A percentile compares a stretch with the other conserved stretches of the same genome.
Evolutionary conservation across 371 early-diverging fungal genomes (phyloP).

Genomic region (Lichtheimia ornata): DNA sequence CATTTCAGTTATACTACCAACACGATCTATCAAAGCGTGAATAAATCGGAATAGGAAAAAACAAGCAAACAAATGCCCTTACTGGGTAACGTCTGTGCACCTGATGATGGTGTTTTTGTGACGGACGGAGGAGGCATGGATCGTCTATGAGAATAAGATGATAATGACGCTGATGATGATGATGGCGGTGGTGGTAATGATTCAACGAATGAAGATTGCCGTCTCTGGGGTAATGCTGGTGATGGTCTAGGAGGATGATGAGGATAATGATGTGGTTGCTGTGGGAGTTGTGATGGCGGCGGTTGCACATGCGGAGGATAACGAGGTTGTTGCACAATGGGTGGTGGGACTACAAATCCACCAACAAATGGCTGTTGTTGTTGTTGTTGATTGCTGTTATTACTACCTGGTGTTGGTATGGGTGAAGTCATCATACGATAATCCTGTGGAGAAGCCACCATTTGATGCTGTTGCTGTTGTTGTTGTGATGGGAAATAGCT

Average conservation of each 20-base stretch:
- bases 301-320: slow-evolving; percentile 3
- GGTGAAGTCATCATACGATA: too few relatives aligned
- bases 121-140: neutral
- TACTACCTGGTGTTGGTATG: neutral
- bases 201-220: neutral
- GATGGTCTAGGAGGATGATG: neutral
- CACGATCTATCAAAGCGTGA: too few relatives aligned
- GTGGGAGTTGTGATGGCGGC: neutral
- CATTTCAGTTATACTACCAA: neutral
- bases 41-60: too few relatives aligned
- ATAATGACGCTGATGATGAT: too few relatives aligned
- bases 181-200: neutral
- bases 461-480: too few relatives aligned
- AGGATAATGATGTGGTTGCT: slow-evolving; percentile 2
- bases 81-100: too few relatives aligned
- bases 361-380: slow-evolving; percentile 16
- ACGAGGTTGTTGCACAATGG: slow-evolving; percentile 2
- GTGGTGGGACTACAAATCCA: slow-evolving; percentile 16
- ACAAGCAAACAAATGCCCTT: too few relatives aligned
- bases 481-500: neutral
- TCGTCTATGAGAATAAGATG: too few relatives aligned
- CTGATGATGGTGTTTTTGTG: neutral
- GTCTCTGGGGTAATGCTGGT: neutral
- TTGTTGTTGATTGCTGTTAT: neutral
- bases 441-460: too few relatives aligned